Evolutionary conservation across 805 yeast genomes (phyloP).

Genomic region (Saccharomycopsis javanensis): DNA sequence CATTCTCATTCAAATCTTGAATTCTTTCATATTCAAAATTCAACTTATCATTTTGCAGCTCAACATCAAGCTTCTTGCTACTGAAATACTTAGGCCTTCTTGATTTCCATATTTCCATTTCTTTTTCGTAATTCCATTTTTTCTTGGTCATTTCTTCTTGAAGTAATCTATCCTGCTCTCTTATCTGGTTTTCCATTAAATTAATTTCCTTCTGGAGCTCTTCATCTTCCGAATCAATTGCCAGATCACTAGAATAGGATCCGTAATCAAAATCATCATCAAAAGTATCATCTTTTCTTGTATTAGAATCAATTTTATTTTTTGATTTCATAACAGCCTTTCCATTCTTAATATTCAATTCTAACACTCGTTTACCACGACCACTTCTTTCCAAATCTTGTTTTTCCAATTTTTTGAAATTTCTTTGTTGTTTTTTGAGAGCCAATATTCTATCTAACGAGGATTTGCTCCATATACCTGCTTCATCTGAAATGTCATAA

Average conservation of each 20-base stretch:
- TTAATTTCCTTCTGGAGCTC: constrained; percentile 24
- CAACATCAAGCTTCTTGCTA: background rate
- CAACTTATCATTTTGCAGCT: background rate
- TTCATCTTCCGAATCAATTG: constrained; percentile 24
- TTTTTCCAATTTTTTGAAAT: constrained; percentile 53
- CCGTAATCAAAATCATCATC: constrained; percentile 31
- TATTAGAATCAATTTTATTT: constrained; percentile 16
- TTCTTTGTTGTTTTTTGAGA: constrained; percentile 76
- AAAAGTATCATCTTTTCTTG: constrained; percentile 26
- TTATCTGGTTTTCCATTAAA: constrained; percentile 29
- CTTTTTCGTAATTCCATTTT: constrained; percentile 54
- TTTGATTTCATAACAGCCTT: constrained; percentile 59
- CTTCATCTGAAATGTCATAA: constrained; percentile 50
- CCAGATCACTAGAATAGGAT: constrained; percentile 26
- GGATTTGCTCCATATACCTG: constrained; percentile 72
- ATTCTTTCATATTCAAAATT: constrained; percentile 1
- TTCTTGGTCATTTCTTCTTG: constrained; percentile 28
- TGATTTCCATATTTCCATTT: constrained; percentile 43
- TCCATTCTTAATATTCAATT: constrained; percentile 72
- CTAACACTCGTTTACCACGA: constrained; percentile 63
- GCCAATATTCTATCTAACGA: constrained; percentile 80
- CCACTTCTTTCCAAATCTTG: constrained; percentile 54
- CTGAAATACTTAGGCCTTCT: constrained; percentile 10
- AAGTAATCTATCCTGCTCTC: constrained; percentile 29
- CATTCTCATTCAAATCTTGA: background rate